Base-by-base conservation (phyloP, 2,329 filamentous ascomycete genomes). In the Diaporthe aspalathi region DNA sequence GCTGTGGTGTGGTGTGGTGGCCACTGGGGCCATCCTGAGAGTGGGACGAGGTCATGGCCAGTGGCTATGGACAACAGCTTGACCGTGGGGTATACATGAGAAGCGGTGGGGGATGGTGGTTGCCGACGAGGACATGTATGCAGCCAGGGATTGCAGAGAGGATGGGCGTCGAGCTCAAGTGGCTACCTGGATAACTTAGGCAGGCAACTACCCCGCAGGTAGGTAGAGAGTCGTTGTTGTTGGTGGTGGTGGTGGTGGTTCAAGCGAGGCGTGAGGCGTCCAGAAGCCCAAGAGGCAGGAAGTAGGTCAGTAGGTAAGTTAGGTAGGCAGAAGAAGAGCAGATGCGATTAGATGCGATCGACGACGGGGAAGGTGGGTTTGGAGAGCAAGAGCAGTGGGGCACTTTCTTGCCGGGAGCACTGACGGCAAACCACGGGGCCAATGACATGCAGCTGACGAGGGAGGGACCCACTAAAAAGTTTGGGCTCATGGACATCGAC, bases 31-130 rank as follows among this genome's bases (percentile, higher is more conserved):
- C 71, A 38, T 68, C 62, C 38, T 68, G 54, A 56, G 70, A 43
- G 45, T 68, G 54, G 49, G 71, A 68, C 69, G 71, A 73, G 68
- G 69, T 71, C 71, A 73, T 73, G 63, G 71, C 69, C 60, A 62
- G 53, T 49, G 56, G 29, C 68, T 63, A 70, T 29, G n/a, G 62
- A 57, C 69, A 50, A 57, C 63, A 68, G 62, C 69, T 67, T 65
- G 62, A 53, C 45, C 69, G 69, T 68, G 38, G 60, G 49, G 38
- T 50, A 67, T 67, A 57, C 60, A 65, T 67, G 57, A 56, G 69
- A 65, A 47, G 49, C 40, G 49, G 52, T 47, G 12, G 9, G 38
- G 69, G 50, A 35, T 52, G 53, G 27, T 29, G n/a, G 67, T 47
- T 29, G 32, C 40, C n/a, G 45, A 40, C 32, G 45, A 38, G 50